Evolutionary conservation across 805 yeast genomes (phyloP), one percentile per base, ranked within the genome.

Genomic region (Candida silvatica): DNA sequence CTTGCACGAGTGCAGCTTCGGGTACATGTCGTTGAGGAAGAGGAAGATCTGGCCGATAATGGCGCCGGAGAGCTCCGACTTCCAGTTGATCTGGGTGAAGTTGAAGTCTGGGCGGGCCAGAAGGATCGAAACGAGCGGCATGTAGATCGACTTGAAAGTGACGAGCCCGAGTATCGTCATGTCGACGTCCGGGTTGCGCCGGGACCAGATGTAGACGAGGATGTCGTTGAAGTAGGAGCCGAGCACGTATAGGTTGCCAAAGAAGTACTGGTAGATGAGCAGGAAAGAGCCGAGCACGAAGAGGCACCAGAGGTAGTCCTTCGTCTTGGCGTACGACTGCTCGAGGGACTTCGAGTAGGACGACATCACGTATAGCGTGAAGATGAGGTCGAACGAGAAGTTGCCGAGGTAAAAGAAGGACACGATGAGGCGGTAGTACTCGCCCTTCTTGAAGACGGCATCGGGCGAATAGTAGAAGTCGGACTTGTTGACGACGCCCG

Each of bases 191-290:
- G 73, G 71, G 38, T 64, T 59, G 15, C 65, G 60, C 20, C 73
- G 56, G 3, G 75, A 60, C 66, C 73, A 64, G 20, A 73, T 51
- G 42, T 67, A 73, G 6, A 64, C 46, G 29, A 73, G 40, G 5
- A 56, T 46, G 20, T 56, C 58, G 27, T 51, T 51, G 19, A 75
- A 51, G 15, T 59, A 48, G 2, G 59, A 49, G 3, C 74, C 72
- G 19, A 65, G 42, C 31, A 64, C 43, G 19, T 51, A 48, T 14
- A 64, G 32, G 18, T 57, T 49, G 23, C 49, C 45, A 8, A 49
- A 32, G 25, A 45, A 44, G 8, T 49, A 40, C n/a, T 62, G 46
- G 36, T 59, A 59, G 9, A 56, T 27, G 24, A 64, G 29, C n/a
- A 66, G 41, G 12, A 53, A 36, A 4, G 45, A 24, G 17, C 58